These are phyloP conservation scores for Candida endomychidarum DNA, from an alignment of 805 yeast genomes.

Conservation along the genomic window DNA sequence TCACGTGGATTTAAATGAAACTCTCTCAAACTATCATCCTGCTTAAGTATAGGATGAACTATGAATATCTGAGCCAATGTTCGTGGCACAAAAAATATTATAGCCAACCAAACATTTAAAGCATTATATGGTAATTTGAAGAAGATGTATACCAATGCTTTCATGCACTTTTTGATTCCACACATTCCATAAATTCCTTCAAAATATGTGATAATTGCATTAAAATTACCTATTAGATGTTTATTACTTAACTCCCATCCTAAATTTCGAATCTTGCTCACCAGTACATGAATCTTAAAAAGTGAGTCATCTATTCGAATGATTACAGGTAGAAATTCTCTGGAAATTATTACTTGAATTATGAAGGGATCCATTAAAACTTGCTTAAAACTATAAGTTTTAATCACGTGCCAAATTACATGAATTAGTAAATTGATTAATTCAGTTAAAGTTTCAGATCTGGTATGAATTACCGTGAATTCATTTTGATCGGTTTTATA, in stretches of 20 bases:
- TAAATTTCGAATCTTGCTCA: constrained; percentile 10
- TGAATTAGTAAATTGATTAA: not conserved
- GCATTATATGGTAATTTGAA: constrained; percentile 20
- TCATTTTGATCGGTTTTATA: constrained; percentile 1
- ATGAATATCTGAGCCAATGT: constrained; percentile 19
- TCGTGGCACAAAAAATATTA: constrained; percentile 22
- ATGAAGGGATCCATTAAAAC: constrained; percentile 5
- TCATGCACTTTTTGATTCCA: not conserved
- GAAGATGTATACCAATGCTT: constrained; percentile 5
- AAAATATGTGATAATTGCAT: constrained; percentile 5
- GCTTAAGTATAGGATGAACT: constrained; percentile 14
- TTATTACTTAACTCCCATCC: constrained; percentile 18
- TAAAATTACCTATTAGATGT: constrained; percentile 12
- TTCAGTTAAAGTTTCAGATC: not conserved
- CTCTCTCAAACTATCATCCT: constrained; percentile 14
- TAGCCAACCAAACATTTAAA: constrained; percentile 14
- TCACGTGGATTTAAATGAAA: constrained; percentile 12
- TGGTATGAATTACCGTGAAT: not conserved
- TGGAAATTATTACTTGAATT: not conserved
- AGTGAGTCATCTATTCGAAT: constrained; percentile 4
- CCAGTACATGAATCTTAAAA: not conserved
- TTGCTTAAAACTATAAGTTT: not conserved
- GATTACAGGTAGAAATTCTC: constrained; percentile 2
- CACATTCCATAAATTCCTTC: not conserved
- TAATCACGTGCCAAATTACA: not conserved